Evolutionary conservation across 2,329 filamentous ascomycete species (phyloP).

Genomic region (Pyricularia grisea): DNA sequence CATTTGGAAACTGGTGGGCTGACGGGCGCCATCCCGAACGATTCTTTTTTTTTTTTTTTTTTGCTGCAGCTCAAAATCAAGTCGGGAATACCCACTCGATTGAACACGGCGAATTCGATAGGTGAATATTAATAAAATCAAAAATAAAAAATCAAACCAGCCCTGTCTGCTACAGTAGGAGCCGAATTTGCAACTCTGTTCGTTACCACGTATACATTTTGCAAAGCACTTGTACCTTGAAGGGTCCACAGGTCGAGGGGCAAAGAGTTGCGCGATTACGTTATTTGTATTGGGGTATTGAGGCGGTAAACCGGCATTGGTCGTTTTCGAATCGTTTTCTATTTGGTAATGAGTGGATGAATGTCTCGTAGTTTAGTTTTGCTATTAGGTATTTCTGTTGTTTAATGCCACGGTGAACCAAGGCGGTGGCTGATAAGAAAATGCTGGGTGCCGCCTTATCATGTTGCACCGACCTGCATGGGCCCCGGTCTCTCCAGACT

Average conservation of each 20-base stretch:
- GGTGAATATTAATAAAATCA: neutral
- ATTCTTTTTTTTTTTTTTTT: neutral
- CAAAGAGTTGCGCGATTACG: neutral
- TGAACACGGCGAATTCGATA: too few species aligned
- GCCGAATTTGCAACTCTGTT: neutral
- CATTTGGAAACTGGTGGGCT: neutral
- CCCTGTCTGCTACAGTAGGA: too few species aligned
- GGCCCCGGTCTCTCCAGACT: neutral
- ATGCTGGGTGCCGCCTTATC: neutral
- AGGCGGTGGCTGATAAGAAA: neutral
- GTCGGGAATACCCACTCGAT: neutral
- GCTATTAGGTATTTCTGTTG: slow-evolving; percentile 1
- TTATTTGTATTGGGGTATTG: neutral
- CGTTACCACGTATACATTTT: neutral
- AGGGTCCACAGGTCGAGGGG: neutral
- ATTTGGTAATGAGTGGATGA: neutral
- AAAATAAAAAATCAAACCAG: neutral
- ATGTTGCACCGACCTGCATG: neutral
- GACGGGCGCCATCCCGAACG: too few species aligned
- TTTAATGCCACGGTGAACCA: neutral
- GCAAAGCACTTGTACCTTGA: neutral
- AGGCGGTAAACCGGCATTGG: neutral
- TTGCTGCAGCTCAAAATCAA: neutral
- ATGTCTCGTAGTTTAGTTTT: neutral
- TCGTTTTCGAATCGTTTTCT: neutral